These are phyloP conservation scores for Beauveria sp. DNA, from an alignment of 2,329 filamentous ascomycete genomes.

Conservation along the genomic window DNA sequence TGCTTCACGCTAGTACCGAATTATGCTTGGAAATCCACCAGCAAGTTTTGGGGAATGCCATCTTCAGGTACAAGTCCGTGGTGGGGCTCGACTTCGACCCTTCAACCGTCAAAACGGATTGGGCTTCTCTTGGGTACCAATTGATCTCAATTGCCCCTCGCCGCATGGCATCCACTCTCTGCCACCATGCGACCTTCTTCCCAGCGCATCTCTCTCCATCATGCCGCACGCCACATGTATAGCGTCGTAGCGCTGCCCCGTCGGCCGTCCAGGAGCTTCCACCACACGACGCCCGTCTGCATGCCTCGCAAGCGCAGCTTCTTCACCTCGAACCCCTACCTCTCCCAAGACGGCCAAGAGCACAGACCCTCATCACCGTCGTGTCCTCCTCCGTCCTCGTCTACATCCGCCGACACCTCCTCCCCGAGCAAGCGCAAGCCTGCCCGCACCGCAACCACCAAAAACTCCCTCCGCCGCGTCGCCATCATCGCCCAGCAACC, in stretches of 20 bases:
- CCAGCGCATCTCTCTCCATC: slow-evolving; percentile 26
- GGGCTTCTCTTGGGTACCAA: too few relatives aligned
- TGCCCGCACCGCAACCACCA: slow-evolving; percentile 39
- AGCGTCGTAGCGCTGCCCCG: slow-evolving; percentile 16
- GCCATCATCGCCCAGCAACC: slow-evolving; percentile 73
- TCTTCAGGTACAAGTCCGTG: too few relatives aligned
- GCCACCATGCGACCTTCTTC: slow-evolving; percentile 24
- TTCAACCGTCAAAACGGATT: too few relatives aligned
- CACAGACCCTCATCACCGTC: slow-evolving; percentile 10
- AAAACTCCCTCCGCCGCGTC: slow-evolving; percentile 74
- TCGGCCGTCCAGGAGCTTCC: slow-evolving; percentile 31
- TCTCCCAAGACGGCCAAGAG: slow-evolving; percentile 34
- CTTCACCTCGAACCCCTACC: slow-evolving; percentile 57
- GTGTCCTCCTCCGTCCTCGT: slow-evolving; percentile 17
- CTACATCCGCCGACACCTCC: slow-evolving; percentile 35
- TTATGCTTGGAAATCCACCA: too few relatives aligned
- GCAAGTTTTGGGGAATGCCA: too few relatives aligned
- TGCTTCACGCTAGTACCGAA: too few relatives aligned
- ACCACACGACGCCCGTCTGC: slow-evolving; percentile 34
- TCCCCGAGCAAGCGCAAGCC: slow-evolving; percentile 36
- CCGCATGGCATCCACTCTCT: neutral
- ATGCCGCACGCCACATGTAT: slow-evolving; percentile 23
- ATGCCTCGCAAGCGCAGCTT: slow-evolving; percentile 52
- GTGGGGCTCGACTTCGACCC: too few relatives aligned
- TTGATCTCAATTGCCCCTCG: neutral